These are phyloP conservation scores for Solanum piurae DNA, from an alignment of 257 asterid genomes.

Conservation along the genomic window DNA sequence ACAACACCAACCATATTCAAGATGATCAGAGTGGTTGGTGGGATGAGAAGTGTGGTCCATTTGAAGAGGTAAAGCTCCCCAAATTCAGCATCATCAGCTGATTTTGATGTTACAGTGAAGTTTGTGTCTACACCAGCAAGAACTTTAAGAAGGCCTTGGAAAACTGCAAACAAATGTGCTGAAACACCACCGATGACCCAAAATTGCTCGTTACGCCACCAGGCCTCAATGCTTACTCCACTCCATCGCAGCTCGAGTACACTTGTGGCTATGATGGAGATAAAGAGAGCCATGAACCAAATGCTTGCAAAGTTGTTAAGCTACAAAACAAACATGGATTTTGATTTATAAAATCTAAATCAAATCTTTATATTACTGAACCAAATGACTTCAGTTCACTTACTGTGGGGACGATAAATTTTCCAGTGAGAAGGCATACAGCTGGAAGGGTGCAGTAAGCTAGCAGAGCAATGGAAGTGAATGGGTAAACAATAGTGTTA, in stretches of 20 bases:
- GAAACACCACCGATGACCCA: conserved; percentile 89
- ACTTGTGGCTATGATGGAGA: conserved; percentile 63
- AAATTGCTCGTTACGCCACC: conserved; percentile 89
- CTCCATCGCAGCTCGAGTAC: conserved; percentile 83
- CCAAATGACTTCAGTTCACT: conserved; percentile 12
- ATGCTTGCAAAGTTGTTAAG: conserved; percentile 64
- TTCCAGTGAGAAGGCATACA: conserved; percentile 79
- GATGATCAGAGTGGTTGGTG: conserved; percentile 72
- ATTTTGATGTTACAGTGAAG: conserved; percentile 67
- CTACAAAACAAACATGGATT: conserved; percentile 23
- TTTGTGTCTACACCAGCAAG: conserved; percentile 77
- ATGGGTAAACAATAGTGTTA: conserved; percentile 75
- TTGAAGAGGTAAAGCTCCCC: conserved; percentile 88
- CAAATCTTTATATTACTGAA: not conserved
- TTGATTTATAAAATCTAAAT: not conserved
- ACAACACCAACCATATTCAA: conserved; percentile 76
- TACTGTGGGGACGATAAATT: conserved; percentile 78
- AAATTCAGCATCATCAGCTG: conserved; percentile 61
- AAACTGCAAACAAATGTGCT: conserved; percentile 74
- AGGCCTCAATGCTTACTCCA: conserved; percentile 79
- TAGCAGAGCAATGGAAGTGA: conserved; percentile 72
- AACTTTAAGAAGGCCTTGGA: conserved; percentile 88
- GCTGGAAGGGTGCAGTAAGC: conserved; percentile 86
- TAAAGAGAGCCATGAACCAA: conserved; percentile 76
- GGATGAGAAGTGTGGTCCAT: conserved; percentile 84